Evolutionary conservation across 2,329 filamentous ascomycete species (phyloP).

Genomic region (Chaetoscypha palmicola): DNA sequence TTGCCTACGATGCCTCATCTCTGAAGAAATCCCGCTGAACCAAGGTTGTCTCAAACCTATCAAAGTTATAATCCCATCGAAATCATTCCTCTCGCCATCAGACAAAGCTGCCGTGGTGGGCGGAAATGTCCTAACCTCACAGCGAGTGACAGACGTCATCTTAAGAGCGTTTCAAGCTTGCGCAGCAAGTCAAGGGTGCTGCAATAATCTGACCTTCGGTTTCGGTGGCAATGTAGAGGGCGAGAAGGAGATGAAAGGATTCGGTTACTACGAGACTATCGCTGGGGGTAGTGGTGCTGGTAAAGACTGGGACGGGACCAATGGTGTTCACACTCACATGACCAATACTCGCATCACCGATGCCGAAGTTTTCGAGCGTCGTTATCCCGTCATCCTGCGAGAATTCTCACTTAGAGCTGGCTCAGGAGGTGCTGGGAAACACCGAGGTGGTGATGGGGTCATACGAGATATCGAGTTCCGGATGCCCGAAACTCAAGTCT

Average conservation of each 20-base stretch:
- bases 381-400: slow-evolving; percentile 67
- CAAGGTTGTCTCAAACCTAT: slow-evolving; percentile 78
- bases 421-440: slow-evolving; percentile 57
- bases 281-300: slow-evolving; percentile 71
- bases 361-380: slow-evolving; percentile 68
- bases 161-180: slow-evolving; percentile 74
- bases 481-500: slow-evolving; percentile 63
- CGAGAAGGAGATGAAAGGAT: slow-evolving; percentile 51
- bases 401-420: slow-evolving; percentile 60
- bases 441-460: slow-evolving; percentile 69
- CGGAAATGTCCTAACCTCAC: slow-evolving; percentile 73
- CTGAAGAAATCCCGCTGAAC: slow-evolving; percentile 76
- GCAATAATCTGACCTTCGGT: slow-evolving; percentile 80
- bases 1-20: slow-evolving; percentile 72
- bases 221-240: slow-evolving; percentile 55
- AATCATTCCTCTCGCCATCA: slow-evolving; percentile 67
- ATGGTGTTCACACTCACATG: slow-evolving; percentile 61
- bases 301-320: slow-evolving; percentile 63
- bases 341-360: slow-evolving; percentile 83
- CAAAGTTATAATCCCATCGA: slow-evolving; percentile 62
- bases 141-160: slow-evolving; percentile 78
- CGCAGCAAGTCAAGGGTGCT: slow-evolving; percentile 72
- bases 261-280: slow-evolving; percentile 85
- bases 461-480: slow-evolving; percentile 76
- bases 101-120: slow-evolving; percentile 75